phyloP scores from a whole-genome alignment of 2,329 filamentous ascomycete genomes.

The Diaporthe australafricana region DNA sequence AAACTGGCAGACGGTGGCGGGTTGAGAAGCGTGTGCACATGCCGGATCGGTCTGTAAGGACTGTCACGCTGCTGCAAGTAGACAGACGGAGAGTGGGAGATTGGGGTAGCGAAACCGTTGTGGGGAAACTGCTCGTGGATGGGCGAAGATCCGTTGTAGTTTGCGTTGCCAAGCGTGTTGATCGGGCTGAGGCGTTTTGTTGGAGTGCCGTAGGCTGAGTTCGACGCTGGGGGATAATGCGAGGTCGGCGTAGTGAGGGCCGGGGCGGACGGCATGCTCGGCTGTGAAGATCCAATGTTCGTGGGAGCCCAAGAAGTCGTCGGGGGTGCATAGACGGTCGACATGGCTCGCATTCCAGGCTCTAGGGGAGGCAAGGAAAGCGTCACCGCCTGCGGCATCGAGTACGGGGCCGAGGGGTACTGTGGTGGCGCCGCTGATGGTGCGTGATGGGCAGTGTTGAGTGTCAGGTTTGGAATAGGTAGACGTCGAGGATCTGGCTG shows the following conservation, averaged over 20 bases:
- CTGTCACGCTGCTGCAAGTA: conserved; percentile 91
- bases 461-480: conserved; percentile 77
- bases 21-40: conserved; percentile 90
- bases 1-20: conserved; percentile 85
- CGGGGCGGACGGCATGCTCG: conserved; percentile 46
- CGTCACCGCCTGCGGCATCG: conserved; percentile 41
- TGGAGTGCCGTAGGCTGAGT: conserved; percentile 60
- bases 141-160: conserved; percentile 75
- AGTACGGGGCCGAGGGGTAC: conserved; percentile 53
- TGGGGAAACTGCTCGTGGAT: conserved; percentile 70
- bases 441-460: conserved; percentile 61
- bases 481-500: conserved; percentile 58
- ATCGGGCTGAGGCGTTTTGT: conserved; percentile 66
- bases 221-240: conserved; percentile 34
- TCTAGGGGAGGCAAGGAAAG: conserved; percentile 73
- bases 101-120: conserved; percentile 70
- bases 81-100: conserved; percentile 85
- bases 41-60: conserved; percentile 90
- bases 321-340: conserved; percentile 76
- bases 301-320: conserved; percentile 55
- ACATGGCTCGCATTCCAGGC: conserved; percentile 76
- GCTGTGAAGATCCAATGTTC: conserved; percentile 42
- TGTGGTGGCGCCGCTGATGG: conserved; percentile 40
- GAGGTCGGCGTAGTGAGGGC: conserved; percentile 48
- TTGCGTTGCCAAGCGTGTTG: conserved; percentile 52